Conservation (phyloP, 2,329 filamentous ascomycete species). For the Pseudogymnoascus sp. region DNA sequence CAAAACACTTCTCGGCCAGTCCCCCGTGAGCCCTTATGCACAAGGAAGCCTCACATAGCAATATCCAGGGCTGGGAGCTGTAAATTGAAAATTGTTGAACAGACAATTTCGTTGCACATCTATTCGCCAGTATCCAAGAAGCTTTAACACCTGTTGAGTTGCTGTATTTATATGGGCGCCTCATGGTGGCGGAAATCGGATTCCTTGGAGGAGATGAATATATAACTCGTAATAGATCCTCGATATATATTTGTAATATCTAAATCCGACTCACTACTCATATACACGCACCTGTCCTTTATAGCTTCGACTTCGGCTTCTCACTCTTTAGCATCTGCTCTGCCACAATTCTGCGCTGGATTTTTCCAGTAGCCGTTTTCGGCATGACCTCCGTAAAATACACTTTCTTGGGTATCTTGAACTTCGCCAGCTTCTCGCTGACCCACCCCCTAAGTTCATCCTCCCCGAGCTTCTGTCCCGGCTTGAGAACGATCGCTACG, state of each 20-base stretch:
- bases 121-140: neutral
- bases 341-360: slow-evolving; percentile 79
- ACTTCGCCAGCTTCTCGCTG: slow-evolving; percentile 65
- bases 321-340: slow-evolving; percentile 75
- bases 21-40: neutral
- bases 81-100: neutral
- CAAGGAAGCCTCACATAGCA: neutral
- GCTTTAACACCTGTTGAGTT: neutral
- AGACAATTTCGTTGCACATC: neutral
- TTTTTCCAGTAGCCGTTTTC: slow-evolving; percentile 88
- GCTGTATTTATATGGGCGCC: neutral
- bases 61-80: neutral
- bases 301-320: slow-evolving; percentile 41
- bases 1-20: neutral
- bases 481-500: slow-evolving; percentile 69
- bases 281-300: neutral
- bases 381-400: slow-evolving; percentile 82
- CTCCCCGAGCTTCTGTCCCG: slow-evolving; percentile 48
- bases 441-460: slow-evolving; percentile 65
- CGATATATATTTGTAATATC: neutral
- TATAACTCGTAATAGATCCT: neutral
- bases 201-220: neutral
- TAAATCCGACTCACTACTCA: neutral
- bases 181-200: neutral
- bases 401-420: slow-evolving; percentile 80